Conservation (phyloP, 495 filamentous ascomycete species). For the Annulohypoxylon nitens region DNA sequence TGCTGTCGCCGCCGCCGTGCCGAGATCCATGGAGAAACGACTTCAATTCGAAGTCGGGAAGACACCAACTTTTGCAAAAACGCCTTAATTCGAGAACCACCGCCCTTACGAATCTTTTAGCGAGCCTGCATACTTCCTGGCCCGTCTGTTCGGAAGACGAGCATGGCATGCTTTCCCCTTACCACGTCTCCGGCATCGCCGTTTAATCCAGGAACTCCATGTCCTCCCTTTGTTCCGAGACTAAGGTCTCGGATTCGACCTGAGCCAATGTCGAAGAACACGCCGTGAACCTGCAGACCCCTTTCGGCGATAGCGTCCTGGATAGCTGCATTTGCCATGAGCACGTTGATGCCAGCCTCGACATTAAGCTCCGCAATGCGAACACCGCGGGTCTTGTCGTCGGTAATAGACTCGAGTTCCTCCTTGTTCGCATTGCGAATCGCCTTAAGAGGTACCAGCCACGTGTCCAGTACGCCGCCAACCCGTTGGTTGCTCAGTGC, state of each 20-base stretch:
- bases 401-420: slow-evolving; percentile 63
- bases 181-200: slow-evolving; percentile 50
- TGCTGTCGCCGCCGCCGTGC: slow-evolving; percentile 4
- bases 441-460: slow-evolving; percentile 79
- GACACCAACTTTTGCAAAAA: slow-evolving; percentile 20
- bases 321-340: slow-evolving; percentile 72
- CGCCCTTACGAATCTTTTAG: slow-evolving; percentile 7
- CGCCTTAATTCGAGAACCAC: background rate
- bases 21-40: slow-evolving; percentile 1
- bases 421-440: slow-evolving; percentile 68
- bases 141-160: slow-evolving; percentile 61
- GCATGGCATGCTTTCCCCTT: slow-evolving; percentile 62
- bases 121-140: slow-evolving; percentile 42
- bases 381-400: slow-evolving; percentile 62
- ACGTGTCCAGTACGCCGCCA: slow-evolving; percentile 82
- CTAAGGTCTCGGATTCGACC: slow-evolving; percentile 72
- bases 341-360: slow-evolving; percentile 70
- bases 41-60: slow-evolving; percentile 3
- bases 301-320: slow-evolving; percentile 75
- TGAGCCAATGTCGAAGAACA: slow-evolving; percentile 74
- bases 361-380: slow-evolving; percentile 79
- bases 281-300: slow-evolving; percentile 79
- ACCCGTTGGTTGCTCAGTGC: slow-evolving; percentile 75
- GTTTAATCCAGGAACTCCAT: slow-evolving; percentile 16
- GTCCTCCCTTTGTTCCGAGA: slow-evolving; percentile 57